phyloP scores from a whole-genome alignment of 176 grass and related monocot species.

The Lolium rigidum region DNA sequence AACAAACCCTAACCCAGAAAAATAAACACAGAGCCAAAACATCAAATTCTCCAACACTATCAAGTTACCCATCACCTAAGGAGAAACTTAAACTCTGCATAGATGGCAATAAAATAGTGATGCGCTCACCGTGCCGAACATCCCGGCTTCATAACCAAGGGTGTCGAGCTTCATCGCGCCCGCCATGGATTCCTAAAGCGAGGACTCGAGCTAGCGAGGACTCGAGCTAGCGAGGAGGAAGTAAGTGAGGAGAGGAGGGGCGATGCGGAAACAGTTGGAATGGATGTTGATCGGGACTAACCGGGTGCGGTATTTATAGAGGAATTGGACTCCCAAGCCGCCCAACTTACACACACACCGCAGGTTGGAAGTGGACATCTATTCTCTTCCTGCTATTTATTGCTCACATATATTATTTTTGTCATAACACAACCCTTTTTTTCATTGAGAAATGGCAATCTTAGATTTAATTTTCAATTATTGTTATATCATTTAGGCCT shows the following conservation, averaged over 20 bases:
- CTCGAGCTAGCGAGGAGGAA: not conserved
- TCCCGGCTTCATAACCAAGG: slow-evolving; percentile 37
- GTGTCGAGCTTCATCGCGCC: slow-evolving; percentile 43
- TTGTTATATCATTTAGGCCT: not conserved
- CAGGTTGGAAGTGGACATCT: not conserved
- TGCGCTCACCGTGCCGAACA: slow-evolving; percentile 48
- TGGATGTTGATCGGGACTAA: not conserved
- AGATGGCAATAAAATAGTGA: slow-evolving; percentile 4
- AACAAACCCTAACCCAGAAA: slow-evolving; percentile 56
- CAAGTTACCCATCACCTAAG: slow-evolving; percentile 6
- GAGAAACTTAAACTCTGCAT: slow-evolving; percentile 14
- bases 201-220: not conserved
- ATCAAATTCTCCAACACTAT: not conserved
- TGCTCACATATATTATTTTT: not conserved
- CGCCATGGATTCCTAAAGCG: slow-evolving; percentile 32
- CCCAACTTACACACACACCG: not conserved
- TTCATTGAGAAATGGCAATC: not conserved
- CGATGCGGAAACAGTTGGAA: not conserved
- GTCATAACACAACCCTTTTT: not conserved
- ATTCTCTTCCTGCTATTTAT: not conserved
- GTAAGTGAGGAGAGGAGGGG: not conserved
- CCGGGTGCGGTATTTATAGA: not conserved
- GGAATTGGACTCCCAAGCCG: slow-evolving; percentile 1
- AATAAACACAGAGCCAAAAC: not conserved
- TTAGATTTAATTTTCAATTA: not conserved